Conservation (phyloP, 1,284 basidiomycete genomes). For the Cryptococcus sp. region DNA sequence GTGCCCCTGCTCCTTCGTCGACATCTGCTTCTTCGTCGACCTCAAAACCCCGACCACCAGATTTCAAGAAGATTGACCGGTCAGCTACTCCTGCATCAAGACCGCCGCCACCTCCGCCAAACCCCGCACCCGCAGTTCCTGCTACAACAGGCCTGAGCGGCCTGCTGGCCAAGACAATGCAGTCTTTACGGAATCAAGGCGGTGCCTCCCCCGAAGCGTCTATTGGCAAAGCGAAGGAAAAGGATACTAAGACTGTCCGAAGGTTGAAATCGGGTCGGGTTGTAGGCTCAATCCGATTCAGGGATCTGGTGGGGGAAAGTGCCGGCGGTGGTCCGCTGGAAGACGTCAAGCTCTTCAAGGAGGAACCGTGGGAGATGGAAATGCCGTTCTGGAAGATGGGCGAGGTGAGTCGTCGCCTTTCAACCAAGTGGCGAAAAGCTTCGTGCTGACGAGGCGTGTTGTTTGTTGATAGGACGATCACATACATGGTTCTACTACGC, state of each 20-base stretch:
- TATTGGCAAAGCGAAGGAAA: neutral
- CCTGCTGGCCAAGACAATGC: neutral
- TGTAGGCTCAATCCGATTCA: conserved; percentile 27
- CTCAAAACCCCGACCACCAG: conserved; percentile 27
- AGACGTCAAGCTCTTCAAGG: conserved; percentile 30
- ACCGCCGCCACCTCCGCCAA: neutral
- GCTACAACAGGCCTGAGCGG: neutral
- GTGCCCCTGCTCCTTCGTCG: conserved; percentile 11
- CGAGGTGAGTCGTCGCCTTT: conserved; percentile 8
- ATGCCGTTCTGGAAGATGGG: conserved; percentile 26
- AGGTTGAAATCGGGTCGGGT: conserved; percentile 25
- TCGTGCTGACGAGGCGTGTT: neutral
- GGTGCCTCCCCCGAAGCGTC: neutral
- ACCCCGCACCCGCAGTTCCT: neutral
- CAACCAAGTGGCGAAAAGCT: neutral
- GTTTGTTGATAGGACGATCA: conserved; percentile 10
- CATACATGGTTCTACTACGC: conserved; percentile 28
- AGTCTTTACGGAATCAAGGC: conserved; percentile 4
- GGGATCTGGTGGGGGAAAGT: conserved; percentile 26
- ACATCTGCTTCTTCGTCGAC: conserved; percentile 10
- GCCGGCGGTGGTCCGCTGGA: conserved; percentile 27
- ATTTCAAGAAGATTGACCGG: conserved; percentile 28
- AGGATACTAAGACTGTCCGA: conserved; percentile 36
- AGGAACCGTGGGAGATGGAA: conserved; percentile 40
- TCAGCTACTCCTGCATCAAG: neutral